phyloP scores from a whole-genome alignment of 192 early-diverging fungal species.

The Podila clonocystis region DNA sequence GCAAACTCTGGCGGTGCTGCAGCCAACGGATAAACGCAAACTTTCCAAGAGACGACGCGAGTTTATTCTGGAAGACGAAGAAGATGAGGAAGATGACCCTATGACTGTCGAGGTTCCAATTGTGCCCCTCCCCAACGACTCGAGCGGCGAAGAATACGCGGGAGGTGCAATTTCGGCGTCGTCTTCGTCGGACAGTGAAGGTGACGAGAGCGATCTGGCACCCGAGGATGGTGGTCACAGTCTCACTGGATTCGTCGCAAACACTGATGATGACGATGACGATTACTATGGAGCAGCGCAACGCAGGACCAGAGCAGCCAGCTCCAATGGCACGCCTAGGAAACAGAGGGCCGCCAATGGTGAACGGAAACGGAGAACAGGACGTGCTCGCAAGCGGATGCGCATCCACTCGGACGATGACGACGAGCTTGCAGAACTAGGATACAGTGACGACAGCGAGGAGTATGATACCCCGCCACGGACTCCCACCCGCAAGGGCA shows the following conservation, averaged over 20 bases:
- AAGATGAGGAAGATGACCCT: constrained; percentile 47
- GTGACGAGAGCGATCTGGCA: constrained; percentile 56
- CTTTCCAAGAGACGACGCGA: constrained; percentile 32
- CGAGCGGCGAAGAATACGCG: constrained; percentile 69
- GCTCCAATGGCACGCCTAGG: constrained; percentile 33
- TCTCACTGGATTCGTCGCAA: constrained; percentile 24
- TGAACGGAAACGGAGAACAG: constrained; percentile 12
- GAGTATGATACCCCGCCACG: constrained; percentile 10
- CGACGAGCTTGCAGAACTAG: constrained; percentile 13
- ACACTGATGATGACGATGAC: constrained; percentile 60
- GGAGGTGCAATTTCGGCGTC: constrained; percentile 41
- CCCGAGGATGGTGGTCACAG: constrained; percentile 15
- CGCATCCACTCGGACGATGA: constrained; percentile 52
- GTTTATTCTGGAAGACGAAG: constrained; percentile 48
- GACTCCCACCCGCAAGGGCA: constrained; percentile 3
- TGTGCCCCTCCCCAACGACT: constrained; percentile 65
- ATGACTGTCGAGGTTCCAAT: constrained; percentile 56
- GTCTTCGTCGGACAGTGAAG: constrained; percentile 60
- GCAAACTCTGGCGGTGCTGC: constrained; percentile 31
- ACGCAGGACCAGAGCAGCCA: constrained; percentile 28
- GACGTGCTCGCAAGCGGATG: constrained; percentile 22
- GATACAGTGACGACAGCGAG: constrained; percentile 24
- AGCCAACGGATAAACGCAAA: constrained; percentile 48
- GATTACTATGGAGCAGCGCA: constrained; percentile 49
- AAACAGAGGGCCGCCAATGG: constrained; percentile 17